A percentile compares a stretch with the other conserved stretches of the same genome.
phyloP scores from a whole-genome alignment of 2,329 filamentous ascomycete species.

The Tetracladium maxilliforme region DNA sequence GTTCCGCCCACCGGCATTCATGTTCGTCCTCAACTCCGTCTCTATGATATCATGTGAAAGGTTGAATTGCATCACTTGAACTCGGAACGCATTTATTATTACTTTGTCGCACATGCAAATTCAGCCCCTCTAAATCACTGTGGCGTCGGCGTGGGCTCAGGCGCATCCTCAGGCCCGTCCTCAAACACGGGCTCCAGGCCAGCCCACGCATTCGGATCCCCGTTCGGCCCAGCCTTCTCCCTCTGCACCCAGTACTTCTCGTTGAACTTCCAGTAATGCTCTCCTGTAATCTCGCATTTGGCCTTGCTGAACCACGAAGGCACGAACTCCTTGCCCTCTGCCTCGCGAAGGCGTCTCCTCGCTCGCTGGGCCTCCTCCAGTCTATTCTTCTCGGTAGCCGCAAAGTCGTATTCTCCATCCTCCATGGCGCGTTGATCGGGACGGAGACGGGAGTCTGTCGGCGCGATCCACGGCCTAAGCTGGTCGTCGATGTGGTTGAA shows the following conservation, averaged over 20 bases:
- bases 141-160: too few relatives aligned
- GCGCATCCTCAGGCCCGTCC: too few relatives aligned
- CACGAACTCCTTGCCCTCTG: constrained; percentile 62
- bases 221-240: constrained; percentile 12
- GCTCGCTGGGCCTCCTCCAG: constrained; percentile 85
- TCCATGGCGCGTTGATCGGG: constrained; percentile 98
- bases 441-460: constrained; percentile 83
- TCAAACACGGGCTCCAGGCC: too few relatives aligned
- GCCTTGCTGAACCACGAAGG: constrained; percentile 76
- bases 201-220: too few relatives aligned
- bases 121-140: too few relatives aligned
- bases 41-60: too few relatives aligned
- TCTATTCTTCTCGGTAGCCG: constrained; percentile 84
- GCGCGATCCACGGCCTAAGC: constrained; percentile 64
- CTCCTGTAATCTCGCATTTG: constrained; percentile 65
- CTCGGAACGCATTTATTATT: too few relatives aligned
- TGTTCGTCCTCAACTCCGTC: too few relatives aligned
- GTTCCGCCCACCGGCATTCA: too few relatives aligned
- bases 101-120: too few relatives aligned
- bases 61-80: too few relatives aligned
- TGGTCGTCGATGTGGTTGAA: constrained; percentile 85
- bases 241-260: constrained; percentile 70
- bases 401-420: constrained; percentile 90
- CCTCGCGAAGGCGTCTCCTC: constrained; percentile 58
- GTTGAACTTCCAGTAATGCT: constrained; percentile 81